Percentiles rank a stretch among this genome's conserved stretches.
phyloP scores from a whole-genome alignment of 2,329 filamentous ascomycete genomes.

The Dactylonectria estremocensis region DNA sequence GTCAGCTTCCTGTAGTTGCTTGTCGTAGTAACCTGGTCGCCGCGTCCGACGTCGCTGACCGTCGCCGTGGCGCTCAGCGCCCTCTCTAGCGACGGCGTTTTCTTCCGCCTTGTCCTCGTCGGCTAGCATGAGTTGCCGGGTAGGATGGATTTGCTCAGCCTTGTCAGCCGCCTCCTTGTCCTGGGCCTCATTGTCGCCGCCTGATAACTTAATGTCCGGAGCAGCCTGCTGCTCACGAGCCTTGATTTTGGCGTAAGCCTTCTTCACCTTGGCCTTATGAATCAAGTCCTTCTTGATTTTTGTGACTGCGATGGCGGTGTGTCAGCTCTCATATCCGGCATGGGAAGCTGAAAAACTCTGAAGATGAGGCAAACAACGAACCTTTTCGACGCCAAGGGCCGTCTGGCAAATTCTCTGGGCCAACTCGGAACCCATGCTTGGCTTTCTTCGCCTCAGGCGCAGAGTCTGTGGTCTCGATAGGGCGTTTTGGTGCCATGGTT shows the following conservation, averaged over 20 bases:
- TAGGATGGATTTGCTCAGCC: constrained; percentile 52
- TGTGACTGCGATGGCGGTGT: constrained; percentile 68
- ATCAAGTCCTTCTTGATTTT: constrained; percentile 94
- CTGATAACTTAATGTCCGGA: constrained; percentile 41
- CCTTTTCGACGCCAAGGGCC: constrained; percentile 88
- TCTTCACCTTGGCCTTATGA: constrained; percentile 93
- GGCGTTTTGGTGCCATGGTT: constrained; percentile 53
- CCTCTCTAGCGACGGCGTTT: constrained; percentile 36
- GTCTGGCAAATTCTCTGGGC: constrained; percentile 91
- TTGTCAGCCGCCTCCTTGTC: constrained; percentile 39
- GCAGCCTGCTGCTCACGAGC: constrained; percentile 57
- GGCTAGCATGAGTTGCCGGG: constrained; percentile 58
- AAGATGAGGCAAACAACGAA: constrained; percentile 46
- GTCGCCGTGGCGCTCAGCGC: constrained; percentile 43
- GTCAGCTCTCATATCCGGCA: constrained; percentile 34
- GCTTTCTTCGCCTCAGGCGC: constrained; percentile 64
- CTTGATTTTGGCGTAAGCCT: constrained; percentile 91
- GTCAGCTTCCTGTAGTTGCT: constrained; percentile 69
- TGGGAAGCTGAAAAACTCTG: constrained; percentile 37
- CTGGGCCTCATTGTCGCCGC: constrained; percentile 36
- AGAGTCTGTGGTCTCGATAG: constrained; percentile 48
- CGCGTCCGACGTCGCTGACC: constrained; percentile 55
- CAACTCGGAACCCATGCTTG: constrained; percentile 85
- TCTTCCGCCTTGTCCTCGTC: constrained; percentile 56
- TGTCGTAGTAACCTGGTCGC: constrained; percentile 74